Base-by-base conservation (phyloP, 73 alveolate species). In the Loxodes magnus region DNA sequence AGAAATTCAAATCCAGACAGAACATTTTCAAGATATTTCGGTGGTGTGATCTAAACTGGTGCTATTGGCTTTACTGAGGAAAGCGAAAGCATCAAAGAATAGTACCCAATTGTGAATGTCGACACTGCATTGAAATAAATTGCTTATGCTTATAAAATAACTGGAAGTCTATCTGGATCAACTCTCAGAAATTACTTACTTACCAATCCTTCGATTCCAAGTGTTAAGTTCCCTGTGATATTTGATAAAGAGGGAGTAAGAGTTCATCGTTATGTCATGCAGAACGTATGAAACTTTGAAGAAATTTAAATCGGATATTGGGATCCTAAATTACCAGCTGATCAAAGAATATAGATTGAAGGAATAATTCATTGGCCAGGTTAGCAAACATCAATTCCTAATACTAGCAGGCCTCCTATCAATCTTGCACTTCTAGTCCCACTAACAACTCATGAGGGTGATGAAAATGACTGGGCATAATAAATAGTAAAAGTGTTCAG, bases 301-400 rank as follows among this genome's bases (percentile, higher is more conserved):
- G 51, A 10, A 19, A 10, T 19, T 10, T n/a, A 46, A 10, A 25
- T 46, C n/a, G 59, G 59, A 1, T 46, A 12, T 7, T 46, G 59
- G 59, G 34, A 19, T 24, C 59, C 28, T 10, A 41, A 46, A 12
- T 25, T 23, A 7, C 5, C 27, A 46, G 17, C 22, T 9, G 7
- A 25, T n/a, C 14, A 14, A 22, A 22, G 22, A 25, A 21, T 9
- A 12, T 37, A 9, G 2, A 1, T 2, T 0, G 9, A 10, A n/a
- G 50, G 23, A 0, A 23, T n/a, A 24, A 46, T 46, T 10, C 15
- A 12, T 7, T 46, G 59, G 59, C 59, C 59, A 21, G 59, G 59
- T 17, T 46, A 25, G 22, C n/a, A 37, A 5, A 21, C 50, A 9
- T 22, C 39, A 1, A 22, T 46, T 22, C 59, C 59, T 25, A 46